Conservation (phyloP, 2,329 filamentous ascomycete genomes). For the Plectosphaerella cucumerina region DNA sequence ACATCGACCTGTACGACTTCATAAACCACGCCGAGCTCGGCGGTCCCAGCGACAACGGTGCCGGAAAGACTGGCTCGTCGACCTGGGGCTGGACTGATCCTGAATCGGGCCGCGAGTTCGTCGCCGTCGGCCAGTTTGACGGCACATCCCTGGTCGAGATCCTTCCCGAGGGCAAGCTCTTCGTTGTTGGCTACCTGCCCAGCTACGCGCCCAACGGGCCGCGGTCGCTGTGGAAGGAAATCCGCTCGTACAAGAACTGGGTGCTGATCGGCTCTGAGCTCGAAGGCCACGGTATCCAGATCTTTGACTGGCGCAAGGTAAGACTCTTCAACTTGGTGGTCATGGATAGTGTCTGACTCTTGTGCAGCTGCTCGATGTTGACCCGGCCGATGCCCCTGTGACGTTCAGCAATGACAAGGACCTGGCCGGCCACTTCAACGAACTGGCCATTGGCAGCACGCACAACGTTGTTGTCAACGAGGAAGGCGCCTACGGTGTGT, state of each 20-base stretch:
- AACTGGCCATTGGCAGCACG: conserved; percentile 14
- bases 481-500: conserved; percentile 37
- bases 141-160: conserved; percentile 40
- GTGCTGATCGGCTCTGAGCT: conserved; percentile 32
- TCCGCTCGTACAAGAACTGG: conserved; percentile 24
- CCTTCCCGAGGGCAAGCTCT: conserved; percentile 30
- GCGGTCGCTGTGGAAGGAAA: conserved; percentile 25
- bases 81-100: conserved; percentile 36
- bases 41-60: conserved; percentile 20
- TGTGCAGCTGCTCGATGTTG: conserved; percentile 22
- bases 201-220: conserved; percentile 8
- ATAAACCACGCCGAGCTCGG: conserved; percentile 45
- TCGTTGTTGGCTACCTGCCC: conserved; percentile 35
- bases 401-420: conserved; percentile 22
- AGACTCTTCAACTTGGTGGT: conserved; percentile 1
- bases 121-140: conserved; percentile 21
- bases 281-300: conserved; percentile 48
- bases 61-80: conserved; percentile 16
- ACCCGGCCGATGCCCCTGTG: conserved; percentile 26
- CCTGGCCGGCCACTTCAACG: conserved; percentile 21
- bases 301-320: conserved; percentile 53
- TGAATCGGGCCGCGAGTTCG: conserved; percentile 34
- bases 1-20: conserved; percentile 50
- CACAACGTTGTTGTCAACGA: conserved; percentile 47
- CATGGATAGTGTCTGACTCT: not conserved